Evolutionary conservation across 768 basidiomycete genomes (phyloP), one percentile per base, ranked within the genome.

Genomic region (Mycena leptocephala): DNA sequence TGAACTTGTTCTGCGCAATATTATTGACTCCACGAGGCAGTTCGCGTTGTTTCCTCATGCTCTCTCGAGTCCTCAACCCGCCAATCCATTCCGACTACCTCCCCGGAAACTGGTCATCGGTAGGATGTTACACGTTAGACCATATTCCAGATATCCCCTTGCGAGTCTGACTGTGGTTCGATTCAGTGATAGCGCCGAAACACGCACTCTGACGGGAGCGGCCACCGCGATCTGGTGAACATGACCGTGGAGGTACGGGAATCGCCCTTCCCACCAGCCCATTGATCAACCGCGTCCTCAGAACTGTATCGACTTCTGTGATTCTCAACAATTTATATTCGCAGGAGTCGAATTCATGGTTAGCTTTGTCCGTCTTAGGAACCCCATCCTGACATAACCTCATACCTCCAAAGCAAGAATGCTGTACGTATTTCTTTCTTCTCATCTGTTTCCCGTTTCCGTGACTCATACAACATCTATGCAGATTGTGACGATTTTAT

Each of bases 331-430:
- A 13, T 94, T 87, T 80, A 83, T 92, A 72, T 95, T 90, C 77
- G 94, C 95, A n/a, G 95, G 95, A 14, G 88, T 92, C 24, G 95
- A 95, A 83, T 95, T 88, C 35, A 80, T 80, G 66, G 84, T 84
- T 66, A 70, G 82, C 46, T 48, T 22, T 48, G 37, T 39, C 37
- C 37, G 37, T 39, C 37, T 39, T 39, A 39, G 37, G 37, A 39
- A 39, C 37, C 37, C 7, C 37, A 39, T 39, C 37, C 37, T 39
- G 37, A 39, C 37, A 39, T 39, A 39, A 39, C 37, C 37, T 39
- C 37, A 39, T 39, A 39, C 37, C 37, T 79, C 64, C 28, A n/a
- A 20, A 78, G 82, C 81, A 74, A 74, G 90, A 93, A 82, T 94
- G 92, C 84, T 93, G 93, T 93, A 82, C 73, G 90, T 80, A 56